A percentile compares a stretch with the other conserved stretches of the same genome.
phyloP scores from a whole-genome alignment of 202 grass and related monocot species.

The Cymbopogon flexuosus region DNA sequence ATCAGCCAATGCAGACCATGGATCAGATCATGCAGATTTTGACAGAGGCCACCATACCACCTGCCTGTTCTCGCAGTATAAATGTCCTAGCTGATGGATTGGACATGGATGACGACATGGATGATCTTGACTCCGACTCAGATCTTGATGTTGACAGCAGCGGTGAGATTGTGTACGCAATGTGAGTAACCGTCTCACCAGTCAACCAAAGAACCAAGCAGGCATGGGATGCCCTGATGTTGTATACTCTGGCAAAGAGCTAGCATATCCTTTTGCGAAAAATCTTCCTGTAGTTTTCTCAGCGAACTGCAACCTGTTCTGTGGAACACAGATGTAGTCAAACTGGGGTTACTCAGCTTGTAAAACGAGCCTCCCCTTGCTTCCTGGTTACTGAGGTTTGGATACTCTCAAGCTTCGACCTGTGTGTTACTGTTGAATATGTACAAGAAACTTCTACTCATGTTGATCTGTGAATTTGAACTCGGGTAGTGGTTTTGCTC shows the following conservation, averaged over 20 bases:
- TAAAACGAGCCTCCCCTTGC: background rate
- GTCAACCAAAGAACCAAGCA: background rate
- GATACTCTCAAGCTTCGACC: background rate
- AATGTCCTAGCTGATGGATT: constrained; percentile 51
- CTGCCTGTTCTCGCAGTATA: constrained; percentile 50
- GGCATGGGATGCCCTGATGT: constrained; percentile 30
- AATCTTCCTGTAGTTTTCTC: constrained; percentile 24
- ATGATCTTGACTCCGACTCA: constrained; percentile 56
- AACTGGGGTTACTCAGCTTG: constrained; percentile 8
- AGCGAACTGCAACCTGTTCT: background rate
- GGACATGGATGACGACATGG: constrained; percentile 68
- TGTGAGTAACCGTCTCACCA: constrained; percentile 28
- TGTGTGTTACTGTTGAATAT: constrained; percentile 2
- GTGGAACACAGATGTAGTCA: constrained; percentile 19
- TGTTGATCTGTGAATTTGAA: constrained; percentile 3
- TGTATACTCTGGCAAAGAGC: constrained; percentile 20
- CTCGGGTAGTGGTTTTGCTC: background rate
- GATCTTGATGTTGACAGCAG: constrained; percentile 74
- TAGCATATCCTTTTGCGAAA: constrained; percentile 39
- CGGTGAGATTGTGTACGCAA: constrained; percentile 67
- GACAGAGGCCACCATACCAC: constrained; percentile 63
- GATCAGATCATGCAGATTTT: constrained; percentile 84
- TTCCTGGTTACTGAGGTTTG: background rate
- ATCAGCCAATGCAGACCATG: constrained; percentile 72
- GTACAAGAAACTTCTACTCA: constrained; percentile 27